Conservation (phyloP, 2,329 filamentous ascomycete genomes). For the Cladorrhinum sp. region DNA sequence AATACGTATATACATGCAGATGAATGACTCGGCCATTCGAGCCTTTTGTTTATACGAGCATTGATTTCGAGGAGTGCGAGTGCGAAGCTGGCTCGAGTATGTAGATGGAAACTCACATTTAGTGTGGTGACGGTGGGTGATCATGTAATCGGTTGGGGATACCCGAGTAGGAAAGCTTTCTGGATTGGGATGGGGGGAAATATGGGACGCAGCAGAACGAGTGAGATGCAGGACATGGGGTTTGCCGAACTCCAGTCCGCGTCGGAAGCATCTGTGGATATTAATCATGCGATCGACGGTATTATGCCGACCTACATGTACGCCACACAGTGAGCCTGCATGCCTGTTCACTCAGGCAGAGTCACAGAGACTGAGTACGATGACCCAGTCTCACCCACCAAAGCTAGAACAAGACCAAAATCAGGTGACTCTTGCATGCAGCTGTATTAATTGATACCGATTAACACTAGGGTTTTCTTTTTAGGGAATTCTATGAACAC, state of each 20-base stretch:
- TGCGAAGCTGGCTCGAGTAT: too few species aligned
- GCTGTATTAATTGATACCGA: not conserved
- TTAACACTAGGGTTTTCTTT: not conserved
- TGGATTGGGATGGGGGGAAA: too few species aligned
- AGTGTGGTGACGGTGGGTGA: too few species aligned
- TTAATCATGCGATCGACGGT: not conserved
- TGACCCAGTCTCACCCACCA: not conserved
- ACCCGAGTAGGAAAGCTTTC: too few species aligned
- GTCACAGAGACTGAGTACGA: not conserved
- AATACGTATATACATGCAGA: too few species aligned
- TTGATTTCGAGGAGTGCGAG: too few species aligned
- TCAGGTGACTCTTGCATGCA: not conserved
- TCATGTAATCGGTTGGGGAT: too few species aligned
- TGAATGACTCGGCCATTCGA: too few species aligned
- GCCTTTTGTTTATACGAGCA: too few species aligned
- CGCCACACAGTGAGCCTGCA: not conserved
- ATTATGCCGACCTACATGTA: not conserved
- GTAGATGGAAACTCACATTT: too few species aligned
- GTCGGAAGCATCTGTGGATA: not conserved
- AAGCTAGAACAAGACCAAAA: not conserved
- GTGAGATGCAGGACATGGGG: too few species aligned
- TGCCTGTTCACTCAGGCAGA: not conserved
- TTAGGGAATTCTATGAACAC: not conserved
- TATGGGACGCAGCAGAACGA: too few species aligned
- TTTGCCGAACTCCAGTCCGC: conserved; percentile 4